Conservation (phyloP, 139 green algal species). For the Auxenochlorella pyrenoidosa region DNA sequence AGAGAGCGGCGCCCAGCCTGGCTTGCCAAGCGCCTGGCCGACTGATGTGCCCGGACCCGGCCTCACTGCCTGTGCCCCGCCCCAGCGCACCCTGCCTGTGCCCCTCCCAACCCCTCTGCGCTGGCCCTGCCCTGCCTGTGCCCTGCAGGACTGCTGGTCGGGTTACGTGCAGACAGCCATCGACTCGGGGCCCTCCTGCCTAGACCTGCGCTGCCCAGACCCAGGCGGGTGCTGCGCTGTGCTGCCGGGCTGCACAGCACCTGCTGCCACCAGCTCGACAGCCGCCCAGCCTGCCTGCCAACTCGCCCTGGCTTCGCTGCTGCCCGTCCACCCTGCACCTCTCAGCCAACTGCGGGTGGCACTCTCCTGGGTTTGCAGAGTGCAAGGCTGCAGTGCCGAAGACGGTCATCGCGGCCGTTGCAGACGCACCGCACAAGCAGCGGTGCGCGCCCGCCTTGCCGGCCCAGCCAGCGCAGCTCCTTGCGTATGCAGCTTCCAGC, state of each 20-base stretch:
- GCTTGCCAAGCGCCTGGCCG: not conserved
- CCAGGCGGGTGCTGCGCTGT: conserved; percentile 5
- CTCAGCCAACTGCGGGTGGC: too few species aligned
- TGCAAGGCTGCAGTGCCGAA: conserved; percentile 59
- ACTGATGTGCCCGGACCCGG: too few species aligned
- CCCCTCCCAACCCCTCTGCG: too few species aligned
- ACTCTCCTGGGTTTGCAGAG: too few species aligned
- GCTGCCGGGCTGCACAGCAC: too few species aligned
- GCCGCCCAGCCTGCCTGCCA: too few species aligned
- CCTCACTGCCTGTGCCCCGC: not conserved
- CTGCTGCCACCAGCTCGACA: too few species aligned
- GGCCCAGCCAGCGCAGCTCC: too few species aligned
- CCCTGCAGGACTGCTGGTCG: conserved; percentile 69
- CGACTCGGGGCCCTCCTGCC: conserved; percentile 54
- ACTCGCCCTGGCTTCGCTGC: not conserved
- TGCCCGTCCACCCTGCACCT: not conserved
- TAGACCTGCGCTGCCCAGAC: conserved; percentile 78
- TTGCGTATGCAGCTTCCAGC: too few species aligned
- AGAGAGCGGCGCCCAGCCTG: not conserved
- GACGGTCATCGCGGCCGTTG: conserved; percentile 14
- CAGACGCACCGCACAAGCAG: not conserved
- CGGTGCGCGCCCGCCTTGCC: not conserved
- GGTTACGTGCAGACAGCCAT: conserved; percentile 69
- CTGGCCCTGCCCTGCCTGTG: not conserved
- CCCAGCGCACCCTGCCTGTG: too few species aligned